These are phyloP conservation scores for Knufia fluminis DNA, from an alignment of 2,329 filamentous ascomycete genomes.

Conservation along the genomic window DNA sequence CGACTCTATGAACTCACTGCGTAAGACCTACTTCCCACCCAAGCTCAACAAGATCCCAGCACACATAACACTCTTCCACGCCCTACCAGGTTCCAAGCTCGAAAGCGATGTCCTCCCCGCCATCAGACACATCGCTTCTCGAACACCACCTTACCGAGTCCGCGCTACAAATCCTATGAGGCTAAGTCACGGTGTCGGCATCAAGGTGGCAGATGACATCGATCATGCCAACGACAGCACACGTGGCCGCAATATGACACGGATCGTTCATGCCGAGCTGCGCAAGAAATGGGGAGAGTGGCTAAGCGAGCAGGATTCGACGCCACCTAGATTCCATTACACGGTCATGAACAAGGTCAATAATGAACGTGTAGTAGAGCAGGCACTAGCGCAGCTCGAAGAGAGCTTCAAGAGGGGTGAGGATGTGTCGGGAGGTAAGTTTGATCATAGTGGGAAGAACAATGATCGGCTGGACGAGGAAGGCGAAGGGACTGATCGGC, in stretches of 20 bases:
- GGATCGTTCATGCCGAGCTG: constrained; percentile 11
- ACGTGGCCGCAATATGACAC: constrained; percentile 3
- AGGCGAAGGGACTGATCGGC: not conserved
- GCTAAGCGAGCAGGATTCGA: constrained; percentile 21
- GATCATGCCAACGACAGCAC: constrained; percentile 2
- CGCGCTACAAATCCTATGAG: constrained; percentile 9
- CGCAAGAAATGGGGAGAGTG: constrained; percentile 13
- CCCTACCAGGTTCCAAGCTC: constrained; percentile 21
- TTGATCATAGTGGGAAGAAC: not conserved
- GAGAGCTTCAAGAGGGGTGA: not conserved
- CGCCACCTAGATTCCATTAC: constrained; percentile 16
- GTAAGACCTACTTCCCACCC: constrained; percentile 20
- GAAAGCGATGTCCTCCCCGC: constrained; percentile 7
- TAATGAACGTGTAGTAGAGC: constrained; percentile 11
- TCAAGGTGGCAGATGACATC: constrained; percentile 9
- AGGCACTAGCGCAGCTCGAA: not conserved
- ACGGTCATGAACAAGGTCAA: constrained; percentile 22
- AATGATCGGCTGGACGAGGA: not conserved
- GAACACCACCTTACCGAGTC: constrained; percentile 10
- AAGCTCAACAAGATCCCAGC: constrained; percentile 20
- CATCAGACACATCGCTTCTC: constrained; percentile 10
- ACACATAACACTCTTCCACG: constrained; percentile 23
- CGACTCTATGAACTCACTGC: constrained; percentile 16
- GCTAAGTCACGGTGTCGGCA: constrained; percentile 11
- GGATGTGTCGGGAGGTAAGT: not conserved